Conservation (phyloP, 2,329 filamentous ascomycete genomes). For the Botrytis aclada region DNA sequence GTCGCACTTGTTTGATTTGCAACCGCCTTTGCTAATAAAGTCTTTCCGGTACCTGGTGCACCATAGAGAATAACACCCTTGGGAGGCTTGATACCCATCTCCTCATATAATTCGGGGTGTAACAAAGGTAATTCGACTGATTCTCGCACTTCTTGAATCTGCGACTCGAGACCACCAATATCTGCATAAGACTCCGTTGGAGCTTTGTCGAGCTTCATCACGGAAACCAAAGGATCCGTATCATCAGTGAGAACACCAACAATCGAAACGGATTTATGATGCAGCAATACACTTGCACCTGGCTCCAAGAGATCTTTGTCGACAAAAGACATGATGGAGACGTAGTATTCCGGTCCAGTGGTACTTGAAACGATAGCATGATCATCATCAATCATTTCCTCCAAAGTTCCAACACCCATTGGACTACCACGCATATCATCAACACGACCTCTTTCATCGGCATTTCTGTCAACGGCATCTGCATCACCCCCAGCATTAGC, state of each 20-base stretch:
- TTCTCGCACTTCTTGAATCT: slow-evolving; percentile 97
- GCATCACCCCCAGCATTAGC: slow-evolving; percentile 58
- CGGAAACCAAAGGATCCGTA: slow-evolving; percentile 88
- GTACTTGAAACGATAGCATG: slow-evolving; percentile 98
- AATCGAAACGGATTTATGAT: slow-evolving; percentile 97
- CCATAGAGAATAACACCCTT: slow-evolving; percentile 99
- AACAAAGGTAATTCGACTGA: slow-evolving; percentile 93
- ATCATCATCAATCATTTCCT: slow-evolving; percentile 99
- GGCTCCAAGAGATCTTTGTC: slow-evolving; percentile 98
- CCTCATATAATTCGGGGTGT: slow-evolving; percentile 96
- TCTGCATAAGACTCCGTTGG: slow-evolving; percentile 98
- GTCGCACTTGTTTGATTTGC: slow-evolving; percentile 99
- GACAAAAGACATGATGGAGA: slow-evolving; percentile 99
- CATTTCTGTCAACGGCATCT: slow-evolving; percentile 79
- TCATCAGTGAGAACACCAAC: slow-evolving; percentile 97
- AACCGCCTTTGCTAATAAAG: slow-evolving; percentile 90
- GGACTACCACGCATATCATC: slow-evolving; percentile 98
- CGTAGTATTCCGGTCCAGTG: slow-evolving; percentile 97
- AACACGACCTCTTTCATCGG: slow-evolving; percentile 89
- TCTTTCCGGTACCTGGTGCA: slow-evolving; percentile 95
- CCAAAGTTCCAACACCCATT: slow-evolving; percentile 96
- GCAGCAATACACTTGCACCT: slow-evolving; percentile 88
- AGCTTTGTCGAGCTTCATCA: slow-evolving; percentile 99
- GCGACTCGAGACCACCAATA: slow-evolving; percentile 90
- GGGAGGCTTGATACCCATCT: slow-evolving; percentile 99